Base-by-base conservation (phyloP, 176 grass and related monocot genomes). In the Bolboschoenus planiculmis region DNA sequence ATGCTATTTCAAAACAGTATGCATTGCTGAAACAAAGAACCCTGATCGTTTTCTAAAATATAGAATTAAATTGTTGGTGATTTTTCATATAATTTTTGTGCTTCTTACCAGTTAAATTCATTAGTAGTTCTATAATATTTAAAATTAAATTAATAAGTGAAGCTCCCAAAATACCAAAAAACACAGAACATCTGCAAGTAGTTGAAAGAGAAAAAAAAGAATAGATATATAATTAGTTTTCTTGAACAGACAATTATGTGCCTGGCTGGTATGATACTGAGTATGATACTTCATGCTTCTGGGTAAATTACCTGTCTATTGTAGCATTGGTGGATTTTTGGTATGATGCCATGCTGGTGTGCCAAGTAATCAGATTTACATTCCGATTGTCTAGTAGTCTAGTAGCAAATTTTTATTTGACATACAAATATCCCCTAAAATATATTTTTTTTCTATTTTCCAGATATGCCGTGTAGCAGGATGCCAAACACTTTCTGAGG, bases 381-480 rank as follows among this genome's bases (percentile, higher is more conserved):
- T 64, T 64, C 61, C 11, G 35, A 33, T 34, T 64, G 30, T 13
- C 13, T 63, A 33, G 7, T 63, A 63, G 30, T 13, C 13, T 63
- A 33, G 7, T 63, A 63, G 27, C 26, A 33, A 10, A 42, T 42
- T 23, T 70, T 1, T 9, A 10, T 71, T 43, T 71, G 33, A 61
- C 11, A 82, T 64, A 23, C 40, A 64, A 44, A 62, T 63, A n/a
- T 29, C 13, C 57, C 23, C 53, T 57, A 40, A 66, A 66, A 66
- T 35, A 35, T 36, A 35, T 20, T 1, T 5, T 33, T 66, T 83
- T 83, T 66, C 48, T 59, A n/a, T 51, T 34, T 83, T 66, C 80
- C 86, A 99, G 96, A 90, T 93, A 81, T 95, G 92, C 46, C 96
- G 91, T 80, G 86, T 91, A 18, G 89, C 92, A 82, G 96, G 96